These are phyloP conservation scores for Plasmodium falciparum DNA, from an alignment of 169 alveolate genomes.

Conservation along the genomic window DNA sequence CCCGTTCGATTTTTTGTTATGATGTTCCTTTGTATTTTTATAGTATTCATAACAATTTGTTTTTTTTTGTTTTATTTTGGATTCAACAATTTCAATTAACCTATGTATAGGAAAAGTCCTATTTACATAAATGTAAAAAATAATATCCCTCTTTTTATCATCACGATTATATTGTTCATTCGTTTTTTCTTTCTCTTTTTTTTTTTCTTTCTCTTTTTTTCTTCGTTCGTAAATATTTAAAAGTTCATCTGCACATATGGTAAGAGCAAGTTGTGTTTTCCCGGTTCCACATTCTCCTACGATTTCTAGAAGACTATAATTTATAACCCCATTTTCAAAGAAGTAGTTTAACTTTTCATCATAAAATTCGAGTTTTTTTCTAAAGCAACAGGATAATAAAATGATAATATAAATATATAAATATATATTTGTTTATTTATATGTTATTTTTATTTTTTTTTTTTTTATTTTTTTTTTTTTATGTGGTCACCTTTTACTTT, in stretches of 20 bases:
- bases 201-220: not conserved
- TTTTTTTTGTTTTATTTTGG: conserved; percentile 3
- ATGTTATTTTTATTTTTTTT: conserved; percentile 7
- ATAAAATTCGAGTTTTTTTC: conserved; percentile 48
- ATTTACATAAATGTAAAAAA: conserved; percentile 55
- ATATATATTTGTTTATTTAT: not conserved
- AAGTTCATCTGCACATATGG: conserved; percentile 54
- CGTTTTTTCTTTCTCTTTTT: not conserved
- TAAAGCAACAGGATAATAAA: not conserved
- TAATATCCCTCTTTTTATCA: not conserved
- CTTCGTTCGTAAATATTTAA: conserved; percentile 14
- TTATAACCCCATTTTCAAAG: conserved; percentile 58
- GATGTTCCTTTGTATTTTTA: not conserved
- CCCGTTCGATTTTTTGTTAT: not conserved
- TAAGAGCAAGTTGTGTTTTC: conserved; percentile 53
- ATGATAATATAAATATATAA: not conserved
- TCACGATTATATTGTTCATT: not conserved
- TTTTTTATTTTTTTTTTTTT: not conserved
- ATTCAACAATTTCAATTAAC: conserved; percentile 18
- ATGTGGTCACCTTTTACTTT: conserved; percentile 23
- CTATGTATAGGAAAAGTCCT: conserved; percentile 48
- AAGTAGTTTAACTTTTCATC: conserved; percentile 32
- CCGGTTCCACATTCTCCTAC: conserved; percentile 59
- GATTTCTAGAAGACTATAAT: conserved; percentile 43
- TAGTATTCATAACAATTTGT: not conserved